These are phyloP conservation scores for Ensete glaucum DNA, from an alignment of 176 grass and related monocot species.

Conservation along the genomic window DNA sequence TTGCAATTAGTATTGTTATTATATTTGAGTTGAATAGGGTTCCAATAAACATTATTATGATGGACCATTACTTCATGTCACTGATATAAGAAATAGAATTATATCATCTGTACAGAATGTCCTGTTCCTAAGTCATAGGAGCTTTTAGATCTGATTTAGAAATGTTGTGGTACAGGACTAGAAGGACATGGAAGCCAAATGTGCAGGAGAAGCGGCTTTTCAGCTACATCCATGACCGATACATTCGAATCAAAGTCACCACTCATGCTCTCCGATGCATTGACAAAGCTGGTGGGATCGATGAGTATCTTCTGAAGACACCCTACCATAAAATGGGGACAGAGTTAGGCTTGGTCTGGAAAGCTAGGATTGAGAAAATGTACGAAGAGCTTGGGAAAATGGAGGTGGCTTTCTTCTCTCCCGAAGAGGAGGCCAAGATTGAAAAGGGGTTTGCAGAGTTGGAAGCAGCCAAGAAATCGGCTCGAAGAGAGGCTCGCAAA, in stretches of 20 bases:
- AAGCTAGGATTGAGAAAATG: constrained; percentile 88
- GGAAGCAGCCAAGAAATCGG: constrained; percentile 38
- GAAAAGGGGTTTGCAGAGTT: constrained; percentile 47
- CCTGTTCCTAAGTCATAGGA: background rate
- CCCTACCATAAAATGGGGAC: constrained; percentile 89
- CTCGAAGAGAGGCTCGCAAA: constrained; percentile 37
- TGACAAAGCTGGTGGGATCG: constrained; percentile 94
- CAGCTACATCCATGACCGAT: constrained; percentile 79
- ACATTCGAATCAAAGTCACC: constrained; percentile 83
- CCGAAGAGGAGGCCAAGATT: constrained; percentile 69
- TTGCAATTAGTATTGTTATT: background rate
- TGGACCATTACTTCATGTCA: background rate
- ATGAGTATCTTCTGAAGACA: constrained; percentile 92
- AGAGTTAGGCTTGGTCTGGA: constrained; percentile 75
- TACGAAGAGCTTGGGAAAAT: constrained; percentile 59
- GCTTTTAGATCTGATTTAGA: background rate
- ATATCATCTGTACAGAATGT: background rate
- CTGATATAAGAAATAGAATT: background rate
- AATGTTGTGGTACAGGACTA: constrained; percentile 48
- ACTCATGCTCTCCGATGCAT: constrained; percentile 91
- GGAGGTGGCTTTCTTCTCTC: constrained; percentile 64
- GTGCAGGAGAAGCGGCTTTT: constrained; percentile 95
- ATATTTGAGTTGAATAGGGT: background rate
- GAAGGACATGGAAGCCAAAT: constrained; percentile 90
- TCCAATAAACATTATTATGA: background rate